These are phyloP conservation scores for Scheffersomyces parashehatae DNA, from an alignment of 1,139 yeast genomes.

Conservation along the genomic window DNA sequence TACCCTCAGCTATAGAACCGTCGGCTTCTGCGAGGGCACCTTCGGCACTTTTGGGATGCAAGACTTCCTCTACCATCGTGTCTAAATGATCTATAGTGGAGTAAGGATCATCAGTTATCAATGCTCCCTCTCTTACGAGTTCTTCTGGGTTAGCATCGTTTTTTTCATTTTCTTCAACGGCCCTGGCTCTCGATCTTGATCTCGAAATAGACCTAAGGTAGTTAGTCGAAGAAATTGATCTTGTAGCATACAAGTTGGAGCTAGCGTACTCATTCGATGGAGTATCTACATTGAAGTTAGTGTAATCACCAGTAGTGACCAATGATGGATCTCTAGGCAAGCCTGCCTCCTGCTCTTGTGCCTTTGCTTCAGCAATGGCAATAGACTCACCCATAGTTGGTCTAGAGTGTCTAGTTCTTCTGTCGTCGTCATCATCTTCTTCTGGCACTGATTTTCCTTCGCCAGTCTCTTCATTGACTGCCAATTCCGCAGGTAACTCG, in stretches of 20 bases:
- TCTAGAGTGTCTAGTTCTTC: slow-evolving; percentile 44
- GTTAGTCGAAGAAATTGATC: slow-evolving; percentile 42
- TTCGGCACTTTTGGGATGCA: slow-evolving; percentile 16
- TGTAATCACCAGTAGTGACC: slow-evolving; percentile 52
- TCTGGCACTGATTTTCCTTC: slow-evolving; percentile 12
- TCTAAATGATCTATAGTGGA: slow-evolving; percentile 41
- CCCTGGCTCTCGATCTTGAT: slow-evolving; percentile 62
- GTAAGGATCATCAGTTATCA: slow-evolving; percentile 49
- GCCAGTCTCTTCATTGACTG: slow-evolving; percentile 15
- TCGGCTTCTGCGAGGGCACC: neutral
- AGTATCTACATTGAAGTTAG: slow-evolving; percentile 47
- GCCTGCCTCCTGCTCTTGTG: slow-evolving; percentile 12
- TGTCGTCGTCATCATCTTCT: slow-evolving; percentile 30
- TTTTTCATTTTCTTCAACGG: slow-evolving; percentile 30
- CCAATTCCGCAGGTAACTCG: slow-evolving; percentile 46
- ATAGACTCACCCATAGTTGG: slow-evolving; percentile 55
- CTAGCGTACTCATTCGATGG: slow-evolving; percentile 23
- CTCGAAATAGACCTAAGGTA: slow-evolving; percentile 63
- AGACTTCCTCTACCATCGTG: slow-evolving; percentile 42
- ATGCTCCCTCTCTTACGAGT: slow-evolving; percentile 46
- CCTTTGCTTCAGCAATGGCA: slow-evolving; percentile 44
- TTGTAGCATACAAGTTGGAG: slow-evolving; percentile 27
- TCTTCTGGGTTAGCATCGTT: slow-evolving; percentile 45
- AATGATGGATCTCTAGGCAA: slow-evolving; percentile 42
- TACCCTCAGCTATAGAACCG: neutral